Evolutionary conservation across 768 basidiomycete species (phyloP), one percentile per base, ranked within the genome.

Genomic region (Amanita fuliginea): DNA sequence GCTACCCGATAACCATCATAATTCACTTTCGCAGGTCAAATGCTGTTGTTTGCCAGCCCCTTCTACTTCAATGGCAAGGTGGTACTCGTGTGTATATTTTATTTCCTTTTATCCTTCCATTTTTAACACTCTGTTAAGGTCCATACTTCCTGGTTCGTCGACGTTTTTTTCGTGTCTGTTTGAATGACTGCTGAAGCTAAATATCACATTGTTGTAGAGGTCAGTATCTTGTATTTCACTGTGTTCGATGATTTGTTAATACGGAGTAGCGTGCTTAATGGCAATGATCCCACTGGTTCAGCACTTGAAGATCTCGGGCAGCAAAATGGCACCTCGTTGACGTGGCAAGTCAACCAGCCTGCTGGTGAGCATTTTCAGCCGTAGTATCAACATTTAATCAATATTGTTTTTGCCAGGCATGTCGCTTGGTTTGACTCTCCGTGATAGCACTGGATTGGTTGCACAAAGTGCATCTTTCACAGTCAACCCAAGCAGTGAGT

Each of bases 141-240:
- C 81, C 84, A 30, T 86, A 73, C 71, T 76, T 67, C 57, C 55
- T 85, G 71, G 85, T 86, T 62, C 47, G 81, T 72, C 9, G 33
- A 32, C 22, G 6, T 26, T 42, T 50, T 32, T 49, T n/a, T n/a
- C n/a, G 22, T 40, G 42, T 47, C 6, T 35, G 21, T 13, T 42
- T 53, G 35, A 30, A 30, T 3, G 21, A 37, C 46, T n/a, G 18
- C 28, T 47, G 10, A 34, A 46, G 16, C 8, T 33, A 16, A 11
- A 8, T 10, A 6, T 45, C 24, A 7, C 4, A 43, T 18, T 16
- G 47, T 35, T 53, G 46, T 63, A 78, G 74, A 73, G 65, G 74
- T 72, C 53, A 18, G 22, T 26, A 16, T n/a, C 54, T 41, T 53
- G 30, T 19, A 10, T 10, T 4, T 45, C 9, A 30, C 42, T 30